Evolutionary conservation across 306 rosid genomes (phyloP), one percentile per base, ranked within the genome.

Genomic region (Trifolium repens): DNA sequence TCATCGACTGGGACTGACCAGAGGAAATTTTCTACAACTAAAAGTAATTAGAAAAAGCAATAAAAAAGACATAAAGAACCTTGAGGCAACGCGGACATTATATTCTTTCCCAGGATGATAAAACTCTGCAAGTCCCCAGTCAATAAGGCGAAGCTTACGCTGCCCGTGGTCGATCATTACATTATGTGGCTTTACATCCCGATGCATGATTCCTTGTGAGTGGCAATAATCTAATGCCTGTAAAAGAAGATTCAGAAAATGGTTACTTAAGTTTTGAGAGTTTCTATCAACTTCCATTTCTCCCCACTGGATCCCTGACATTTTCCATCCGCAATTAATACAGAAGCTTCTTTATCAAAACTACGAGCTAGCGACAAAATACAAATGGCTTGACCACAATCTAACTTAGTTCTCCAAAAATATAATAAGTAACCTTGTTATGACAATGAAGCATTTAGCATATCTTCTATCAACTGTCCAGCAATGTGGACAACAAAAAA

Each of bases 151-250:
- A 79, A 84, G 84, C 81, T 84, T 84, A 34, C 73, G 84, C 65
- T 80, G 84, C 67, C 72, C 87, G 39, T 80, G 87, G 60, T 84
- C 87, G 15, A 84, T 84, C 87, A 84, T 84, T 67, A 84, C 84
- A 76, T 84, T 84, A 67, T 84, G 87, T 11, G 87, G 87, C 82
- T 84, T 84, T 77, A 84, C 87, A 76, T 84, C 87, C 15, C 87
- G 82, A 76, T 84, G 87, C 87, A 84, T 84, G 67, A 84, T 84
- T 74, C 87, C 87, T 80, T 84, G 87, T 2, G 87, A 84, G 67
- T 84, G 87, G 73, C 87, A 84, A 76, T 76, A 84, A 59, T 84
- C 87, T 79, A 84, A 72, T 64, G 87, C 87, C 87, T 84, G 70
- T 8, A 8, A 43, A n/a, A 46, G 43, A 53, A 32, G 30, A 49